These are phyloP conservation scores for Pholiota molesta DNA, from an alignment of 768 basidiomycete genomes.

Conservation along the genomic window DNA sequence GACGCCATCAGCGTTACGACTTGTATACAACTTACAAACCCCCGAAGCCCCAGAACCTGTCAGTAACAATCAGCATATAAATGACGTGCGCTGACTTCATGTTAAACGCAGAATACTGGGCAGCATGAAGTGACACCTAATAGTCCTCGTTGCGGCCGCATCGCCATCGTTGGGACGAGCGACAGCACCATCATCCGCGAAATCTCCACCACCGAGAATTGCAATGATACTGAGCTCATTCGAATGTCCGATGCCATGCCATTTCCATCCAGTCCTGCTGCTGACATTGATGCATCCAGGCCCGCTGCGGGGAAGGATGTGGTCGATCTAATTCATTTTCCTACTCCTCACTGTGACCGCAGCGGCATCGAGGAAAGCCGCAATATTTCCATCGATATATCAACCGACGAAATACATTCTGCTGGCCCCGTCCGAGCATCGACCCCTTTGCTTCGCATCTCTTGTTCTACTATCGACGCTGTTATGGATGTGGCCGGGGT, in stretches of 20 bases:
- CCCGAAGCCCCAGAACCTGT: constrained; percentile 12
- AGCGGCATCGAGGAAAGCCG: background rate
- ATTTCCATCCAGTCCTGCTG: background rate
- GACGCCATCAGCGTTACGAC: constrained; percentile 14
- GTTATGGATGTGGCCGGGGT: background rate
- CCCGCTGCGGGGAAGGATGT: background rate
- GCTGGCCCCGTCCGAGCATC: background rate
- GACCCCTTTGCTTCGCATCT: background rate
- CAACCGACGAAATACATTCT: background rate
- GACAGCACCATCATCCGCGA: background rate
- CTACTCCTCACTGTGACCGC: constrained; percentile 1
- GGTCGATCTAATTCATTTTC: background rate
- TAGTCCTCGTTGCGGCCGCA: background rate
- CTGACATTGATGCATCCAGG: background rate
- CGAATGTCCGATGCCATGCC: background rate
- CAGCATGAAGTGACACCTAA: background rate
- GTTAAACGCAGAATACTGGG: constrained; percentile 8
- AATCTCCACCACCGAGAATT: background rate
- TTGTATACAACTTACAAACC: constrained; percentile 6
- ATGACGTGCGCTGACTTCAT: constrained; percentile 11
- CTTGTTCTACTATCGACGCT: background rate
- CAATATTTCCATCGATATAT: constrained; percentile 1
- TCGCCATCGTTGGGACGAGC: background rate
- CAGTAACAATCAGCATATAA: constrained; percentile 7
- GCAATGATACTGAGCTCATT: background rate